Percentiles rank a stretch among this genome's conserved stretches.
phyloP scores from a whole-genome alignment of 169 alveolate genomes.

The Miamiensis avidus region DNA sequence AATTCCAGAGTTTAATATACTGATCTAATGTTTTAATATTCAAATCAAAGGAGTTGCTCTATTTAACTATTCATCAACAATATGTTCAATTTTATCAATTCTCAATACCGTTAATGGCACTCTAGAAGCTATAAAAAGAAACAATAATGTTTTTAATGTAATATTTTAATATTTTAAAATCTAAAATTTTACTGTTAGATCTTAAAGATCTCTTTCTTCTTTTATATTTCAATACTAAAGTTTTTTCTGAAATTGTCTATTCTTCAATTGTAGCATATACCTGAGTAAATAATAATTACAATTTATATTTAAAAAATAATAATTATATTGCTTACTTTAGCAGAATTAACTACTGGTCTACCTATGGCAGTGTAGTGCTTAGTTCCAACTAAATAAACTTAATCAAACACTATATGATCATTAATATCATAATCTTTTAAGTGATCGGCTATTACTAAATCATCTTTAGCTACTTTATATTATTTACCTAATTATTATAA shows the following conservation, averaged over 20 bases:
- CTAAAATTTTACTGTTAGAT: constrained; percentile 3
- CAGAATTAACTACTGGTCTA: constrained; percentile 59
- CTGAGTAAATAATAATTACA: background rate
- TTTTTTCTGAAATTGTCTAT: constrained; percentile 53
- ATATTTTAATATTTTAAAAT: background rate
- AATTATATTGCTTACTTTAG: constrained; percentile 17
- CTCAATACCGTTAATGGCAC: constrained; percentile 49
- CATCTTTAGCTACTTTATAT: constrained; percentile 62
- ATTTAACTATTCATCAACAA: constrained; percentile 26
- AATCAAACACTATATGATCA: constrained; percentile 51
- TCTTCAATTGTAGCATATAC: constrained; percentile 68
- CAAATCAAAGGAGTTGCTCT: background rate
- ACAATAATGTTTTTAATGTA: background rate
- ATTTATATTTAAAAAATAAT: background rate
- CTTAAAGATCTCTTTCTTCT: constrained; percentile 64
- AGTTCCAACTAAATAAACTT: constrained; percentile 65
- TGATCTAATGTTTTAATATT: no score
- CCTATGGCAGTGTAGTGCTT: constrained; percentile 65
- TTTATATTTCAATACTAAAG: constrained; percentile 55
- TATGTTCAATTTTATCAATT: constrained; percentile 65
- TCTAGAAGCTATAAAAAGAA: constrained; percentile 45
- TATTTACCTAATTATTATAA: constrained; percentile 39
- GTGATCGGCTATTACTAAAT: constrained; percentile 48
- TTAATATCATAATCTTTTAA: constrained; percentile 54
- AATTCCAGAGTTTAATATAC: no score